Conservation (phyloP, 257 asterid genomes). For the Fraxinus americana region DNA sequence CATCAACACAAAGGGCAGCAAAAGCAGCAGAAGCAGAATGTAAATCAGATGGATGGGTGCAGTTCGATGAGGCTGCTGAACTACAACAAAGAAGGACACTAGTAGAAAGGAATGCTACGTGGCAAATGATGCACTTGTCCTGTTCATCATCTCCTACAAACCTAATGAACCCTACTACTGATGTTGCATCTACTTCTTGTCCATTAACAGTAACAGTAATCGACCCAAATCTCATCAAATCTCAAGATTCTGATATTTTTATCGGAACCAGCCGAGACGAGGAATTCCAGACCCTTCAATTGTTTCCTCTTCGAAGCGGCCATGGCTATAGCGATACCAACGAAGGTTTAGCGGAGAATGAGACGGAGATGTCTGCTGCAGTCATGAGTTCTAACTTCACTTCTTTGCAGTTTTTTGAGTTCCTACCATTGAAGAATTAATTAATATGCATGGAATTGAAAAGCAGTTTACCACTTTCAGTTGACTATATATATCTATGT, state of each 20-base stretch:
- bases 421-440: constrained; percentile 71
- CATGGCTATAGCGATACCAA: background rate
- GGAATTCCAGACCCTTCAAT: constrained; percentile 68
- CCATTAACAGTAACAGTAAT: background rate
- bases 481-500: background rate
- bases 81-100: constrained; percentile 41
- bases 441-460: constrained; percentile 20
- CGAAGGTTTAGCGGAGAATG: constrained; percentile 4
- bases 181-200: background rate
- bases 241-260: constrained; percentile 37
- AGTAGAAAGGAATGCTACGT: constrained; percentile 62
- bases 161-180: constrained; percentile 22
- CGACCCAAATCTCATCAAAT: constrained; percentile 21
- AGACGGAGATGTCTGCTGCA: constrained; percentile 22
- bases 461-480: too few relatives aligned
- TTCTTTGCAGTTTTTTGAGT: constrained; percentile 73
- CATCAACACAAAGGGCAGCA: constrained; percentile 38
- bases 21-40: constrained; percentile 49
- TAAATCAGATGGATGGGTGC: constrained; percentile 78
- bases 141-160: constrained; percentile 41
- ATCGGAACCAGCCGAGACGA: constrained; percentile 25
- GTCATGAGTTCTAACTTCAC: constrained; percentile 20
- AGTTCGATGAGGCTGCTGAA: constrained; percentile 49
- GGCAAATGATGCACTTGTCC: constrained; percentile 69
- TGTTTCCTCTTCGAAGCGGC: constrained; percentile 65